Conservation (phyloP, 331 rosid genomes). For the Rosa hybrid region DNA sequence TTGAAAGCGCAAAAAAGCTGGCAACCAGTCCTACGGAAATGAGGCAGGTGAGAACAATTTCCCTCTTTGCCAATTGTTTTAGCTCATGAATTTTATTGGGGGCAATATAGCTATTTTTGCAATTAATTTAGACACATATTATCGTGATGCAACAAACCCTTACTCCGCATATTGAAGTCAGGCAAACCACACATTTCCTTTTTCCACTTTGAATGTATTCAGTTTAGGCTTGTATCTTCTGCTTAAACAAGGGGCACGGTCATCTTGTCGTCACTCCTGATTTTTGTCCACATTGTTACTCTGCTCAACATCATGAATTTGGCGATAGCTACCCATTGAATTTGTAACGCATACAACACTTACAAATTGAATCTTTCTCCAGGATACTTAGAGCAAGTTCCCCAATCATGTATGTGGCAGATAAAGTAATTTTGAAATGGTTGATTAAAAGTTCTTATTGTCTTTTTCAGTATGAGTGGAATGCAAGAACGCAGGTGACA, state of each 20-base stretch:
- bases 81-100: neutral
- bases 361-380: neutral
- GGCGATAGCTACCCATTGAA: neutral
- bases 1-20: slow-evolving; percentile 73
- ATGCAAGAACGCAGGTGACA: slow-evolving; percentile 92
- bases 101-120: neutral
- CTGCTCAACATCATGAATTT: neutral
- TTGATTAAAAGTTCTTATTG: slow-evolving; percentile 21
- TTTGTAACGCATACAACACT: neutral
- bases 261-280: neutral
- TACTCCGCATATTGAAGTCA: slow-evolving; percentile 2
- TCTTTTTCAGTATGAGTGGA: slow-evolving; percentile 84
- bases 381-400: neutral
- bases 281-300: neutral
- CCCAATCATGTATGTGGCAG: neutral
- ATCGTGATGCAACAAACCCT: neutral
- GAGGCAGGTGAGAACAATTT: slow-evolving; percentile 57
- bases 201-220: neutral
- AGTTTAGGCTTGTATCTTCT: neutral
- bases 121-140: neutral
- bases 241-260: neutral
- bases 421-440: neutral
- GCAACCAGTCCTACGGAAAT: slow-evolving; percentile 60
- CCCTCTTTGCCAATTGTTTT: slow-evolving; percentile 1
- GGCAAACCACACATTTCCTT: slow-evolving; percentile 5